Percentiles rank a stretch among this genome's conserved stretches.
phyloP scores from a whole-genome alignment of 768 basidiomycete genomes.

The Mycena albidolilacea region DNA sequence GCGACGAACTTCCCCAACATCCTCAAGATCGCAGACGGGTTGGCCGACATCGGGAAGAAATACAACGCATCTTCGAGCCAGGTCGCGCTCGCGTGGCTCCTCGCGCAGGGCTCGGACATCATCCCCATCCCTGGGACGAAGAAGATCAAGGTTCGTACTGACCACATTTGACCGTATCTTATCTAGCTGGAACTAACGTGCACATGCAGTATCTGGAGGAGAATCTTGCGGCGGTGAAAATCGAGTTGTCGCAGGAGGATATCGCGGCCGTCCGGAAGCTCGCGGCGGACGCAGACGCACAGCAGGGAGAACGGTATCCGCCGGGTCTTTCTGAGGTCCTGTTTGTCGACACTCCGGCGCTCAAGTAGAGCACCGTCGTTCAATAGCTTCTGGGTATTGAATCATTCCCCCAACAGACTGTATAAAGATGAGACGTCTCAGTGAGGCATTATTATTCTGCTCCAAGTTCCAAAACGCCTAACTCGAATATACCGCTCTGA shows the following conservation, averaged over 20 bases:
- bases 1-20: slow-evolving; percentile 61
- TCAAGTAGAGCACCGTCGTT: neutral
- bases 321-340: neutral
- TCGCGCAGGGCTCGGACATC: slow-evolving; percentile 34
- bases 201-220: slow-evolving; percentile 50
- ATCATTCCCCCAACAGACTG: no score
- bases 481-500: no score
- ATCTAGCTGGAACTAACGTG: neutral
- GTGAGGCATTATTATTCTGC: no score
- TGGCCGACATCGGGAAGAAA: slow-evolving; percentile 50
- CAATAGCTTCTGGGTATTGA: no score
- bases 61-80: slow-evolving; percentile 42
- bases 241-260: slow-evolving; percentile 19
- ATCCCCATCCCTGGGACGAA: slow-evolving; percentile 38
- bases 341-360: slow-evolving; percentile 44
- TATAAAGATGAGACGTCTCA: no score
- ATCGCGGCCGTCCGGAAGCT: slow-evolving; percentile 42
- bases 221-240: slow-evolving; percentile 42
- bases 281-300: slow-evolving; percentile 44
- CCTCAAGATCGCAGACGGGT: slow-evolving; percentile 51
- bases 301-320: slow-evolving; percentile 46
- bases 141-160: slow-evolving; percentile 26
- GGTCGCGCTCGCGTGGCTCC: slow-evolving; percentile 36
- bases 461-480: no score
- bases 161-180: neutral